Base-by-base conservation (phyloP, 2,329 filamentous ascomycete species). In the Alternaria gaisen region DNA sequence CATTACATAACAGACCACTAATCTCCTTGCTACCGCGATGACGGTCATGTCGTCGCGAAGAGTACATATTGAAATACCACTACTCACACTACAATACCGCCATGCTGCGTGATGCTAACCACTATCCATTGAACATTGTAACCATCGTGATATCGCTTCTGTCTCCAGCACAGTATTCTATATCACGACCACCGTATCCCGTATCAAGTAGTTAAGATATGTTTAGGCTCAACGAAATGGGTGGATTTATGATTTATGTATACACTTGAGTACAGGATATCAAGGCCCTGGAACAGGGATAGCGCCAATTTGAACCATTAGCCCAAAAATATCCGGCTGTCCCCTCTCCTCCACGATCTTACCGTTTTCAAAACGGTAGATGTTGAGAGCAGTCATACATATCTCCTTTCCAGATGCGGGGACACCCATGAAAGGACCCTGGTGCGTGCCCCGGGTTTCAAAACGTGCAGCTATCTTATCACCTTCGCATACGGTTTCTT, bases 401-500 rank as follows among this genome's bases (percentile, higher is more conserved):
- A 46, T 46, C 5, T 28, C 30, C 43, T 30, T 53, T 28, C 38
- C 51, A 2, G 51, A 43, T 10, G 18, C n/a, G 18, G 47, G 30
- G 18, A 43, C 24, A 14, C 51, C 36, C 51, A 53, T 53, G 20
- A 53, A 43, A 12, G 32, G 32, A 5, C 51, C 51, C 5, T 53
- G 22, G n/a, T 53, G 51, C 10, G 51, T 53, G 20, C 51, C 51
- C 20, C 51, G 51, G 2, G 51, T 53, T 42, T 53, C 51, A 4
- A 53, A 53, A 12, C 38, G 51, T 18, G 24, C 26, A 6, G 20
- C 43, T 12, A 47, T 47, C n/a, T 48, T 48, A 14, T 41, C 53
- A 30, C 53, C 53, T 40, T 56, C 32, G 42, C 42, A 34, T 8
- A 56, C 28, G 16, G 53, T 56, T 56, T 56, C 53, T 56, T 56